phyloP scores from a whole-genome alignment of 176 grass and related monocot genomes.

The Areca catechu region DNA sequence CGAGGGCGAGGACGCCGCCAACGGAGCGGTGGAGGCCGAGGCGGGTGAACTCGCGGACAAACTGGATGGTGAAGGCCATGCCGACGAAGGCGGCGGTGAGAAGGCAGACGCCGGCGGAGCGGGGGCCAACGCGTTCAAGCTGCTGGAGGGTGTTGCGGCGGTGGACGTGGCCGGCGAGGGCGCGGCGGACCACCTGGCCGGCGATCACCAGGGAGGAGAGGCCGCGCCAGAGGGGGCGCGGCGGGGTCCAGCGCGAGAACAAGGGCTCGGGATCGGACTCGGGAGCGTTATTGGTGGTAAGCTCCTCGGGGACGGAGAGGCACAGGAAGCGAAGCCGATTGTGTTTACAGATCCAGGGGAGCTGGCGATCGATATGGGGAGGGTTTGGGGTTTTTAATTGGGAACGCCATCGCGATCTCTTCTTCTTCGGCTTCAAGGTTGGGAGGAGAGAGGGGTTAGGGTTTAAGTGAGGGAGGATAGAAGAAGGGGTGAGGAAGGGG shows the following conservation, averaged over 20 bases:
- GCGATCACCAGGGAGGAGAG: slow-evolving; percentile 77
- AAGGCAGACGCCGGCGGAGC: slow-evolving; percentile 74
- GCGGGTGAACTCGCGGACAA: slow-evolving; percentile 97
- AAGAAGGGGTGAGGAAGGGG: slow-evolving; percentile 14
- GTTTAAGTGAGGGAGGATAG: slow-evolving; percentile 17
- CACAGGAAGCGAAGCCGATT: slow-evolving; percentile 21
- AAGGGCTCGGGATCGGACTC: slow-evolving; percentile 3
- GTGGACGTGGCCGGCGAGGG: slow-evolving; percentile 63
- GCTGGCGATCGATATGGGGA: no score
- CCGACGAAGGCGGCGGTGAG: slow-evolving; percentile 91
- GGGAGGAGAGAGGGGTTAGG: slow-evolving; percentile 15
- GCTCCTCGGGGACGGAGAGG: slow-evolving; percentile 12
- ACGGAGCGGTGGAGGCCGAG: slow-evolving; percentile 95
- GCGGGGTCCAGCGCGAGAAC: slow-evolving; percentile 52
- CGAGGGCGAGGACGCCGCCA: slow-evolving; percentile 87
- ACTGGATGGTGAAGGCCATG: slow-evolving; percentile 99
- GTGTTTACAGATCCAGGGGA: not conserved
- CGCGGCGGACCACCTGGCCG: slow-evolving; percentile 73
- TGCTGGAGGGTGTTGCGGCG: slow-evolving; percentile 83
- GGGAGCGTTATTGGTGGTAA: slow-evolving; percentile 34
- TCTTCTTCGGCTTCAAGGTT: not conserved
- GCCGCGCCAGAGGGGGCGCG: slow-evolving; percentile 69
- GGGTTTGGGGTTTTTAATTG: no score
- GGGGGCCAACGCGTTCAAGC: slow-evolving; percentile 69
- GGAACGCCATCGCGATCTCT: no score